phyloP scores from a whole-genome alignment of 1,284 basidiomycete species.

The Anthracocystis walkeri region DNA sequence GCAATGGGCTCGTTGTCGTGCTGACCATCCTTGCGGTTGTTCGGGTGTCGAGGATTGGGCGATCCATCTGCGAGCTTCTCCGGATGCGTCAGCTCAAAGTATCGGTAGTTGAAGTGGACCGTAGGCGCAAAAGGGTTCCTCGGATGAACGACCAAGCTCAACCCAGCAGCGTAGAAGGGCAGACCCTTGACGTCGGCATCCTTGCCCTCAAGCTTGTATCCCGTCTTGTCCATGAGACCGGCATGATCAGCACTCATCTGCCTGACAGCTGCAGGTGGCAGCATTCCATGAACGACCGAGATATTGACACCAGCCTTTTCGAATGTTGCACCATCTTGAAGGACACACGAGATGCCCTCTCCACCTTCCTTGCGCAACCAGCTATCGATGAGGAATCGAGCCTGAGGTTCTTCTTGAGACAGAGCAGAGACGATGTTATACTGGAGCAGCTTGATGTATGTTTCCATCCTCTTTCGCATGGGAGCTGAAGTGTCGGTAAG shows the following conservation, averaged over 20 bases:
- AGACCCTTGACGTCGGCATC: slow-evolving; percentile 76
- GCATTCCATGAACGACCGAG: slow-evolving; percentile 86
- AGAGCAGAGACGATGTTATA: slow-evolving; percentile 83
- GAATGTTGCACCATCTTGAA: slow-evolving; percentile 80
- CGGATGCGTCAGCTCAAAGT: slow-evolving; percentile 79
- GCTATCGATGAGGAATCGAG: slow-evolving; percentile 83
- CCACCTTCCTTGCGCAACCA: slow-evolving; percentile 89
- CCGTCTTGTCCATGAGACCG: slow-evolving; percentile 70
- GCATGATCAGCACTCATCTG: slow-evolving; percentile 95
- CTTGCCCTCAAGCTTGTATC: slow-evolving; percentile 59
- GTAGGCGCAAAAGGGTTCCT: slow-evolving; percentile 82
- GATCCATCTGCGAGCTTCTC: slow-evolving; percentile 65
- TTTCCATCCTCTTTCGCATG: slow-evolving; percentile 79
- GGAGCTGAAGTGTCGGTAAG: slow-evolving; percentile 55
- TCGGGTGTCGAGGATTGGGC: slow-evolving; percentile 64
- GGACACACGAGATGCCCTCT: slow-evolving; percentile 86
- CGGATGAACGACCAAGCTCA: slow-evolving; percentile 93
- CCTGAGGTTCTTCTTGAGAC: slow-evolving; percentile 78
- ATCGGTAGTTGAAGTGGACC: slow-evolving; percentile 97
- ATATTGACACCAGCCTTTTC: slow-evolving; percentile 98
- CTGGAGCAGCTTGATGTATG: slow-evolving; percentile 84
- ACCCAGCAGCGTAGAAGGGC: slow-evolving; percentile 93
- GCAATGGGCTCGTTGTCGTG: slow-evolving; percentile 73
- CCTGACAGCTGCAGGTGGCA: slow-evolving; percentile 87
- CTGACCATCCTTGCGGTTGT: slow-evolving; percentile 34